Percentiles rank a stretch among this genome's conserved stretches.
Conservation (phyloP, 306 rosid genomes). For the Prunus armeniaca region DNA sequence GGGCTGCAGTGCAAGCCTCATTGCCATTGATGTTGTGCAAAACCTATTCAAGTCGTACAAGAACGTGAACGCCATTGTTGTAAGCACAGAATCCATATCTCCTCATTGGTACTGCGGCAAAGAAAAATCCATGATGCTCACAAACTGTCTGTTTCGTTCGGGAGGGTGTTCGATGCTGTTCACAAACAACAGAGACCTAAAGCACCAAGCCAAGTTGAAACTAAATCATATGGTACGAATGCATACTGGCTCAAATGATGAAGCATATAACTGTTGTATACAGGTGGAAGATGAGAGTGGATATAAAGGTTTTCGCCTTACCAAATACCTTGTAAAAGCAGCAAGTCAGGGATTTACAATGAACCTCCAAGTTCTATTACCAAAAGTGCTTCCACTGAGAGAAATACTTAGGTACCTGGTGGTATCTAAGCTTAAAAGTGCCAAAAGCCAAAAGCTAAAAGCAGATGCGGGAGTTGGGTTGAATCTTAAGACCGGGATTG, state of each 20-base stretch:
- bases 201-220: conserved; percentile 49
- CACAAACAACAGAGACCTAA: conserved; percentile 49
- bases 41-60: conserved; percentile 48
- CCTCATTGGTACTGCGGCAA: conserved; percentile 79
- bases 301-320: conserved; percentile 56
- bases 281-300: conserved; percentile 73
- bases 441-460: not conserved
- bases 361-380: conserved; percentile 50
- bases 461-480: conserved; percentile 21
- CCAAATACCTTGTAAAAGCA: conserved; percentile 59
- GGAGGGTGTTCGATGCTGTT: conserved; percentile 77
- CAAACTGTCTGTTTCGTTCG: conserved; percentile 71
- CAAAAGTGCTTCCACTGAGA: conserved; percentile 57
- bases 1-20: conserved; percentile 84
- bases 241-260: conserved; percentile 67
- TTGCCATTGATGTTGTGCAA: conserved; percentile 66
- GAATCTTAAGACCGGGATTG: conserved; percentile 60
- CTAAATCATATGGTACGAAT: conserved; percentile 61
- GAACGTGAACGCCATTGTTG: conserved; percentile 52
- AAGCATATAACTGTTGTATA: conserved; percentile 72
- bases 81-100: conserved; percentile 79
- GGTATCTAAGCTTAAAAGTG: not conserved
- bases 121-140: conserved; percentile 73
- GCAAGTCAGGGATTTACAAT: conserved; percentile 58
- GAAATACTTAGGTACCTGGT: conserved; percentile 45